These are phyloP conservation scores for Calonectria hongkongensis DNA, from an alignment of 2,329 filamentous ascomycete species.

Conservation along the genomic window DNA sequence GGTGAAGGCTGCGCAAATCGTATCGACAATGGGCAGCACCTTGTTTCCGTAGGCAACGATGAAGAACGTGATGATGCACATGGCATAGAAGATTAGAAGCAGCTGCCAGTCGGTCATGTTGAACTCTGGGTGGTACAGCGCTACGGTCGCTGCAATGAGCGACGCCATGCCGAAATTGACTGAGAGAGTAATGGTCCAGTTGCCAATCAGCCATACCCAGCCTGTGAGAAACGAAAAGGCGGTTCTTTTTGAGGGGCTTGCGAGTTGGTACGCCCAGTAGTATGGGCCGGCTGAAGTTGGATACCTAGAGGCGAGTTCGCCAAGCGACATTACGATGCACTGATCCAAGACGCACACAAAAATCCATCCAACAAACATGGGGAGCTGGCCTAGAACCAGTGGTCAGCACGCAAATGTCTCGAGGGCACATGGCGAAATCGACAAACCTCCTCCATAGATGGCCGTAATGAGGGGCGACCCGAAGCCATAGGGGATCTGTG, in stretches of 20 bases:
- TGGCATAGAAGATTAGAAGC: slow-evolving; percentile 82
- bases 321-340: slow-evolving; percentile 81
- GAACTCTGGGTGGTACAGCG: slow-evolving; percentile 77
- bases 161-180: slow-evolving; percentile 82
- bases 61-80: slow-evolving; percentile 77
- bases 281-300: slow-evolving; percentile 78
- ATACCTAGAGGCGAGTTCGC: slow-evolving; percentile 82
- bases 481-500: slow-evolving; percentile 53
- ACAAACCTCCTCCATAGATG: slow-evolving; percentile 49
- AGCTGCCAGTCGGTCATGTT: slow-evolving; percentile 68
- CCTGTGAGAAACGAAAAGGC: slow-evolving; percentile 82
- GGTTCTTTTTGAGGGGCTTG: slow-evolving; percentile 76
- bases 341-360: slow-evolving; percentile 81
- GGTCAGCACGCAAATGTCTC: background rate
- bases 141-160: slow-evolving; percentile 79
- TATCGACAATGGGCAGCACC: slow-evolving; percentile 80
- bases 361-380: slow-evolving; percentile 82
- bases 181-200: slow-evolving; percentile 81
- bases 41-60: slow-evolving; percentile 78
- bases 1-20: slow-evolving; percentile 83
- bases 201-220: slow-evolving; percentile 83
- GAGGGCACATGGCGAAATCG: too few relatives aligned
- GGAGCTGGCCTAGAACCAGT: slow-evolving; percentile 41
- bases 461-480: slow-evolving; percentile 51
- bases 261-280: slow-evolving; percentile 83